These are phyloP conservation scores for Chenopodium quinoa DNA, from an alignment of 148 eudicot genomes.

Conservation along the genomic window DNA sequence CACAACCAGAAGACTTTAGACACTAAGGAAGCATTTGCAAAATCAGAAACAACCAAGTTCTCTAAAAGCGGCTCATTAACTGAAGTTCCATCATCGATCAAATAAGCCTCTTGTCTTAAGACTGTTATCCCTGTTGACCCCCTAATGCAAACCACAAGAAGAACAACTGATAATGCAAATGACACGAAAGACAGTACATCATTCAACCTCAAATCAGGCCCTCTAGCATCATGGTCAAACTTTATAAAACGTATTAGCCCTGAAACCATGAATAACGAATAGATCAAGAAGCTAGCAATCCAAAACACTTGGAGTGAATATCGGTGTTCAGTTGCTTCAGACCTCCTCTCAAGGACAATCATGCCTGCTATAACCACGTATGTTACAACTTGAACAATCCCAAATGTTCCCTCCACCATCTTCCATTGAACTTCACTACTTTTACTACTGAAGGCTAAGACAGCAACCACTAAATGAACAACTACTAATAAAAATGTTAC, in stretches of 20 bases:
- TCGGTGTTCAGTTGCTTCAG: slow-evolving; percentile 53
- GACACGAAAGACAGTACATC: slow-evolving; percentile 45
- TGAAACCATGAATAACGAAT: slow-evolving; percentile 47
- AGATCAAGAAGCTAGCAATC: slow-evolving; percentile 43
- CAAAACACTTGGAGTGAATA: slow-evolving; percentile 53
- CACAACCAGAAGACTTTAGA: slow-evolving; percentile 80
- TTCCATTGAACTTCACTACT: slow-evolving; percentile 36
- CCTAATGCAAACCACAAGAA: slow-evolving; percentile 43
- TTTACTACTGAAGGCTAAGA: slow-evolving; percentile 36
- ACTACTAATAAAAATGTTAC: slow-evolving; percentile 38
- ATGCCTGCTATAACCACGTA: slow-evolving; percentile 43
- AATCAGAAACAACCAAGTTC: slow-evolving; percentile 47
- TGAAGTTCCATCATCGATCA: slow-evolving; percentile 30
- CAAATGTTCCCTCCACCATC: slow-evolving; percentile 53
- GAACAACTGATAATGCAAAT: slow-evolving; percentile 46
- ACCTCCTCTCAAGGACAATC: slow-evolving; percentile 59
- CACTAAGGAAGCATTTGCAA: slow-evolving; percentile 59
- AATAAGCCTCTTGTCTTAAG: slow-evolving; percentile 21
- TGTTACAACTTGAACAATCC: slow-evolving; percentile 62
- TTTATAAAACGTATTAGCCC: slow-evolving; percentile 46
- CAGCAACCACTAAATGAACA: slow-evolving; percentile 35
- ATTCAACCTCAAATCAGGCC: slow-evolving; percentile 36
- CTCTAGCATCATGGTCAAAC: slow-evolving; percentile 11
- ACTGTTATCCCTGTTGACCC: slow-evolving; percentile 62
- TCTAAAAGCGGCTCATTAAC: slow-evolving; percentile 51